Evolutionary conservation across 768 basidiomycete genomes (phyloP), one percentile per base, ranked within the genome.

Genomic region (Kwoniella pini): DNA sequence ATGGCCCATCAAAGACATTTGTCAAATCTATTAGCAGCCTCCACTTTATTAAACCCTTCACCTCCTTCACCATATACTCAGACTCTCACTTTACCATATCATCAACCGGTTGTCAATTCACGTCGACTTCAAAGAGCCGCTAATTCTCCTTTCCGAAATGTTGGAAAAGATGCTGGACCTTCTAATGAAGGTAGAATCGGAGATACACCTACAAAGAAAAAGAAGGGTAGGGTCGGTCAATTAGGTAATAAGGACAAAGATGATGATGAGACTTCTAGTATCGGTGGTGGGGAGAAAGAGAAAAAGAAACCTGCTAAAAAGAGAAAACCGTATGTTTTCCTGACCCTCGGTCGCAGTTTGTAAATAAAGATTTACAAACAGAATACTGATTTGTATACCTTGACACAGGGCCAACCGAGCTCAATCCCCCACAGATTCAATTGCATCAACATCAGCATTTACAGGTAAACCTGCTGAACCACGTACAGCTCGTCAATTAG

Each of bases 1-100:
- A 71, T 77, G 60, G 63, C 69, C 7, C 79, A 80, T 51, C 79
- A 80, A 60, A 64, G 68, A 40, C 77, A 79, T 53, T 69, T 80
- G 1, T 59, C 67, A 24, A 69, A 73, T 39, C 69, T 80, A 17
- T 66, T 80, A 28, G 53, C 51, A n/a, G 48, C 72, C 15, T 76
- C 74, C n/a, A 76, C 77, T 19, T 65, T 80, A 28, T 70, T 80
- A 53, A 59, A 71, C 24, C 62, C 69, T 22, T 62, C 64, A 6
- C 74, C 64, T 1, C 63, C 65, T 4, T 71, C 71, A 19, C 71
- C 74, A 4, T 72, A 70, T 57, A 70, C 72, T 17, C 67, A 70
- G 60, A 52, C 68, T 22, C 64, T 71, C 31, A 71, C 74, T 1
- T 51, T 71, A 21, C 48, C 69, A 2, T 52, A 64, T 11, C 52